These are phyloP conservation scores for Pseudogymnoascus sp. DNA, from an alignment of 2,329 filamentous ascomycete genomes.

Conservation along the genomic window DNA sequence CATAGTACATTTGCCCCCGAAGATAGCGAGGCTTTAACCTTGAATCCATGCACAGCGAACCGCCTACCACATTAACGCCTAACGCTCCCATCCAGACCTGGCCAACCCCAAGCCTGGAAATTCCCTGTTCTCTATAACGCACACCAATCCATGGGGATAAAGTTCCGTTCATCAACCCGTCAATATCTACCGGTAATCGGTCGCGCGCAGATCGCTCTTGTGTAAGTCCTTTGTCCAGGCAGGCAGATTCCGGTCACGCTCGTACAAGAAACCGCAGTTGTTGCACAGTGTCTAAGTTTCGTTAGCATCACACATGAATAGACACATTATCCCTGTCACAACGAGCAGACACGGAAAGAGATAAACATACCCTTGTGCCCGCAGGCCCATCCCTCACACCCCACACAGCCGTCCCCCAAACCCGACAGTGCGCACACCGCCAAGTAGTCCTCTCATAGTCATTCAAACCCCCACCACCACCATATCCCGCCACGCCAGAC, in stretches of 20 bases:
- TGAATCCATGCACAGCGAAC: background rate
- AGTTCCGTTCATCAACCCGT: background rate
- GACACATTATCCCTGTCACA: background rate
- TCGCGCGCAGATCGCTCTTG: conserved; percentile 23
- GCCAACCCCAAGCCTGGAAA: background rate
- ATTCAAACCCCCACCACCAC: conserved; percentile 49
- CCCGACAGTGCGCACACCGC: conserved; percentile 79
- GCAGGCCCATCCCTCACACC: conserved; percentile 84
- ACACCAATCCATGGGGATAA: background rate
- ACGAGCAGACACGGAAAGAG: background rate
- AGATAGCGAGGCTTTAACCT: background rate
- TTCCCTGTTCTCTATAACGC: background rate
- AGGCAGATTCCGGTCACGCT: conserved; percentile 76
- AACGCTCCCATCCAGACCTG: background rate
- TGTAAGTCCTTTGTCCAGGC: conserved; percentile 68
- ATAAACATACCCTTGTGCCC: conserved; percentile 63
- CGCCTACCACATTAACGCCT: conserved; percentile 1
- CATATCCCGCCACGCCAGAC: conserved; percentile 60
- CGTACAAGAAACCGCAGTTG: conserved; percentile 84
- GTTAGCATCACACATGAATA: conserved; percentile 18
- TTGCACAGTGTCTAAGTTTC: conserved; percentile 63
- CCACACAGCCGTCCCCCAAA: conserved; percentile 90
- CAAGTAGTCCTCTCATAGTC: conserved; percentile 75
- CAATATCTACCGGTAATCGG: conserved; percentile 23
- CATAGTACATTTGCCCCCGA: background rate